These are phyloP conservation scores for Tephrocybe sp. DNA, from an alignment of 768 basidiomycete species.

Conservation along the genomic window DNA sequence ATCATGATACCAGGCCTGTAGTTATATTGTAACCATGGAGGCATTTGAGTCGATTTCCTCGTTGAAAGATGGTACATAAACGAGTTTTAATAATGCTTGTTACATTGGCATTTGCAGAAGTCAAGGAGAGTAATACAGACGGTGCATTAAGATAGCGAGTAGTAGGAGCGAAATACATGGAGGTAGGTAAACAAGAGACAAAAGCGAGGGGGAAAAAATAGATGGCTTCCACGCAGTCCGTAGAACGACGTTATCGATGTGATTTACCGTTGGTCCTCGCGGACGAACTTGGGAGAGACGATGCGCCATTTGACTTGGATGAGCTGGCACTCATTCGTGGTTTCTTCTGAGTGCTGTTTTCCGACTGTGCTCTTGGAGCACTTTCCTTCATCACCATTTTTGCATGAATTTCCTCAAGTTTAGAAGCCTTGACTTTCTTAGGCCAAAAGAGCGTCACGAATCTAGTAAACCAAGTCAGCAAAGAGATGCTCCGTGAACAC, in stretches of 20 bases:
- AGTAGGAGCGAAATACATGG: constrained; percentile 20
- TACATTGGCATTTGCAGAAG: neutral
- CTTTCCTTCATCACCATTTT: constrained; percentile 94
- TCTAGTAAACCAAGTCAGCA: constrained; percentile 33
- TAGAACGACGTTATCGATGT: constrained; percentile 43
- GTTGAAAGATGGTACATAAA: no score
- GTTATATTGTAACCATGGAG: no score
- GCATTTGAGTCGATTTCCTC: no score
- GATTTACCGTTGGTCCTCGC: constrained; percentile 62
- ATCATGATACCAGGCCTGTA: no score
- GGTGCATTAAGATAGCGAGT: constrained; percentile 19
- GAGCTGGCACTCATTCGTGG: constrained; percentile 48
- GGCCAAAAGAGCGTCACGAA: constrained; percentile 98
- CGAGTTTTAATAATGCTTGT: no score
- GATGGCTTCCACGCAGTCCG: neutral
- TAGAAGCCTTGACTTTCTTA: constrained; percentile 91
- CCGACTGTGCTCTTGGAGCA: constrained; percentile 57
- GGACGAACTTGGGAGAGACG: constrained; percentile 42
- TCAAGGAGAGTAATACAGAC: neutral
- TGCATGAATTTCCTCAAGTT: constrained; percentile 92
- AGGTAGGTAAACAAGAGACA: constrained; percentile 16
- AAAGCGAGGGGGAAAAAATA: constrained; percentile 4
- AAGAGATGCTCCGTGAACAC: neutral
- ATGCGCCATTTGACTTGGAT: constrained; percentile 54
- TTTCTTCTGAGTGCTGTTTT: constrained; percentile 54